Percentiles rank a stretch among this genome's conserved stretches.
Evolutionary conservation across 345 rosid genomes (phyloP).

Genomic region (Euphorbia tirucalli): DNA sequence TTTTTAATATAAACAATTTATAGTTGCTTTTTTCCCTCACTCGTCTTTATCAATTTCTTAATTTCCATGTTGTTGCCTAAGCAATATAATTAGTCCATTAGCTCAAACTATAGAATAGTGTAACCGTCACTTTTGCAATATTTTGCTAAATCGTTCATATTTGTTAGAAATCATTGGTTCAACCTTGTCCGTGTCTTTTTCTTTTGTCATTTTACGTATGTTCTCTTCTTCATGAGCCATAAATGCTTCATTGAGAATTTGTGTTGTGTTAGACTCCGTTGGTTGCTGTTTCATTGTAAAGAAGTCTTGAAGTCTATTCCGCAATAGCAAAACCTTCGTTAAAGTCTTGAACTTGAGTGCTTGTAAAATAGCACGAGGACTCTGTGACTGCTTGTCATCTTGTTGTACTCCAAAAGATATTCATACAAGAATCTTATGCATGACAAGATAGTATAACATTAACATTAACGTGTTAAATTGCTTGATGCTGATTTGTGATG

Average conservation of each 20-base stretch:
- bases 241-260: too few relatives aligned
- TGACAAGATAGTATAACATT: neutral
- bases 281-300: too few relatives aligned
- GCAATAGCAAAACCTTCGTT: neutral
- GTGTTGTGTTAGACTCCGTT: too few relatives aligned
- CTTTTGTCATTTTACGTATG: too few relatives aligned
- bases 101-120: neutral
- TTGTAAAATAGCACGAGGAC: too few relatives aligned
- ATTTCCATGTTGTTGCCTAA: neutral
- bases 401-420: neutral
- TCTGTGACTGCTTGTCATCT: neutral
- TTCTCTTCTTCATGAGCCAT: too few relatives aligned
- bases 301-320: too few relatives aligned
- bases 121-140: neutral
- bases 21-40: neutral
- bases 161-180: neutral
- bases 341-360: neutral
- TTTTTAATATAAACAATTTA: conserved; percentile 3
- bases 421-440: neutral
- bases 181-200: too few relatives aligned
- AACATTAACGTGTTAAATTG: neutral
- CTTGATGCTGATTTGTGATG: neutral
- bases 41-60: neutral
- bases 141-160: neutral
- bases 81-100: neutral